Evolutionary conservation across 2,329 filamentous ascomycete genomes (phyloP).

Genomic region (Seiridium cupressi): DNA sequence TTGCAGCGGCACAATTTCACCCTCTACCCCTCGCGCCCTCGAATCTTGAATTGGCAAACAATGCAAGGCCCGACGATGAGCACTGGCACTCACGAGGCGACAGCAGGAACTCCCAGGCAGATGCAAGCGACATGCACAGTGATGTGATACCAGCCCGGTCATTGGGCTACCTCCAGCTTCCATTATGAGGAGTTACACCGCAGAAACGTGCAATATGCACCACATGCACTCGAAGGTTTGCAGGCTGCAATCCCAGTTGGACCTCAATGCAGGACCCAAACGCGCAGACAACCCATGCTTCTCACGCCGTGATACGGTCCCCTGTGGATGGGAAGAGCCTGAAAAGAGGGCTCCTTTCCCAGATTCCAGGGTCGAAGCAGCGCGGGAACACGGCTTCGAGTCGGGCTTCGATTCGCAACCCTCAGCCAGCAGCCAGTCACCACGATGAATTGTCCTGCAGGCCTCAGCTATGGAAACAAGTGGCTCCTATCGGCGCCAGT

Average conservation of each 20-base stretch:
- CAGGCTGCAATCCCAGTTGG: background rate
- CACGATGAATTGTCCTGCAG: background rate
- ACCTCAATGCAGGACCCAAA: conserved; percentile 1
- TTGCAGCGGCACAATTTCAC: conserved; percentile 7
- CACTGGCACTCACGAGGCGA: background rate
- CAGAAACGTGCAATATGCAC: background rate
- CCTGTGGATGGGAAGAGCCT: background rate
- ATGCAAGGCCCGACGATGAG: background rate
- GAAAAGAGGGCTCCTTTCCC: background rate
- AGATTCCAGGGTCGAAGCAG: background rate
- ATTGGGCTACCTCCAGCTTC: background rate
- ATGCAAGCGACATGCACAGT: conserved; percentile 2
- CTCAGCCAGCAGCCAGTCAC: background rate
- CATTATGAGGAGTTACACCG: conserved; percentile 4
- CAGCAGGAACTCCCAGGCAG: background rate
- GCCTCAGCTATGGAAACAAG: conserved; percentile 8
- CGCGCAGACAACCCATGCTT: background rate
- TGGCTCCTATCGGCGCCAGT: conserved; percentile 10
- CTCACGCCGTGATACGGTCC: too few relatives aligned
- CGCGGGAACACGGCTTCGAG: background rate
- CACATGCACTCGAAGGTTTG: background rate
- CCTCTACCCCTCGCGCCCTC: background rate
- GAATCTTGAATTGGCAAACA: background rate
- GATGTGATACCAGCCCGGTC: background rate
- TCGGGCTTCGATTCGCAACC: conserved; percentile 1